Evolutionary conservation across 176 grass and related monocot species (phyloP).

Genomic region (Oryza longistaminata): DNA sequence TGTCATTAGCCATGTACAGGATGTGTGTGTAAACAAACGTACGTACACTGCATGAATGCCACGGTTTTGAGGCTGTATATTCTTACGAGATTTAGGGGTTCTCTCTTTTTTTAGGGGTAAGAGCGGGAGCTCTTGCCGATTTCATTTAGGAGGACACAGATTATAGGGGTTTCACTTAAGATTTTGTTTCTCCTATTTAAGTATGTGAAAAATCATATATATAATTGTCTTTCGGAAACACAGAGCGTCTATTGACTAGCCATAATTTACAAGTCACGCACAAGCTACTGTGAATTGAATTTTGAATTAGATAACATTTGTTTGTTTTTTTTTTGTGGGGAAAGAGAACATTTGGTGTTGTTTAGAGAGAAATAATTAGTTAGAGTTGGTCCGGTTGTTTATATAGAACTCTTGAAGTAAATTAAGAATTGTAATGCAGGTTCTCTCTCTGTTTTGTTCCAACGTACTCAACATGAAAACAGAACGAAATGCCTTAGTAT

Average conservation of each 20-base stretch:
- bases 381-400: too few species aligned
- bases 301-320: neutral
- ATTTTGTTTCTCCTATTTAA: neutral
- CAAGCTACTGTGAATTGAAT: neutral
- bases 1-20: neutral
- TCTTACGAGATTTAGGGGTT: neutral
- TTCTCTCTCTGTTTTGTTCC: too few species aligned
- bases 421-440: too few species aligned
- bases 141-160: too few species aligned
- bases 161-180: neutral
- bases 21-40: neutral
- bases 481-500: too few species aligned
- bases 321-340: too few species aligned
- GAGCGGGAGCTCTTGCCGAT: too few species aligned
- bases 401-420: too few species aligned
- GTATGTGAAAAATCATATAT: neutral
- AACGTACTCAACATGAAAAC: too few species aligned
- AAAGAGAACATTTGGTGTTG: neutral
- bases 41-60: neutral
- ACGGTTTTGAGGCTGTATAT: neutral
- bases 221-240: neutral
- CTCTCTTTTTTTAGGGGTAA: too few species aligned
- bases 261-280: neutral
- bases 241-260: neutral
- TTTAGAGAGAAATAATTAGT: too few species aligned